A percentile compares a stretch with the other conserved stretches of the same genome.
These are phyloP conservation scores for Grigorovia transvaalensis DNA, from an alignment of 805 yeast genomes.

Conservation along the genomic window DNA sequence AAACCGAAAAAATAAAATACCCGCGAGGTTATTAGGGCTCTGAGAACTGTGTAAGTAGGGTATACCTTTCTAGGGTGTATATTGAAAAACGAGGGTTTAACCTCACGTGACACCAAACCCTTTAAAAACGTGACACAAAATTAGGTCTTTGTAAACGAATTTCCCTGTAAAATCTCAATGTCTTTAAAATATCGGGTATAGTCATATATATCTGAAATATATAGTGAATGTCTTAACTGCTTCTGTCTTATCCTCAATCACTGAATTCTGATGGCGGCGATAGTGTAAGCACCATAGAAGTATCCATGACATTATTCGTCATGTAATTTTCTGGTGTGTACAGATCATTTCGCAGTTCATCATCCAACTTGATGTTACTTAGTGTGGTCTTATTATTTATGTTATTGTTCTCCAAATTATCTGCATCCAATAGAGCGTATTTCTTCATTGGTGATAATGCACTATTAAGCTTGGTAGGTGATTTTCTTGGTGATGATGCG, in stretches of 20 bases:
- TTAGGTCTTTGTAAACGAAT: no score
- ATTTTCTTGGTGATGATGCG: conserved; percentile 18
- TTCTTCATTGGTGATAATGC: not conserved
- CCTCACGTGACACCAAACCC: no score
- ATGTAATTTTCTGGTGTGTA: not conserved
- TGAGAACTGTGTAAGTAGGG: not conserved
- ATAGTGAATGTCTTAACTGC: conserved; percentile 1
- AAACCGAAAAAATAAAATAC: not conserved
- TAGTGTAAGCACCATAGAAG: conserved; percentile 7
- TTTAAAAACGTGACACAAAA: no score
- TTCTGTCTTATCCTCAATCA: conserved; percentile 13
- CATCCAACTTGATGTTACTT: not conserved
- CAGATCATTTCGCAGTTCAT: not conserved
- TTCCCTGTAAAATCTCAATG: not conserved
- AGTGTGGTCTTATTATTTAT: not conserved
- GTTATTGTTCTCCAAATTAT: not conserved
- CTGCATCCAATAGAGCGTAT: not conserved
- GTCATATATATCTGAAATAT: no score
- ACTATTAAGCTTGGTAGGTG: not conserved
- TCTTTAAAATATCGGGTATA: not conserved
- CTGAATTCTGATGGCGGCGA: conserved; percentile 9
- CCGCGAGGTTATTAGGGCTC: not conserved
- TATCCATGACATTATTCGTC: not conserved
- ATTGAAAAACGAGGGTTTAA: not conserved
- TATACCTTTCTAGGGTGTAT: not conserved